phyloP scores from a whole-genome alignment of 163 green algal genomes.

The Prototheca stagnorum region DNA sequence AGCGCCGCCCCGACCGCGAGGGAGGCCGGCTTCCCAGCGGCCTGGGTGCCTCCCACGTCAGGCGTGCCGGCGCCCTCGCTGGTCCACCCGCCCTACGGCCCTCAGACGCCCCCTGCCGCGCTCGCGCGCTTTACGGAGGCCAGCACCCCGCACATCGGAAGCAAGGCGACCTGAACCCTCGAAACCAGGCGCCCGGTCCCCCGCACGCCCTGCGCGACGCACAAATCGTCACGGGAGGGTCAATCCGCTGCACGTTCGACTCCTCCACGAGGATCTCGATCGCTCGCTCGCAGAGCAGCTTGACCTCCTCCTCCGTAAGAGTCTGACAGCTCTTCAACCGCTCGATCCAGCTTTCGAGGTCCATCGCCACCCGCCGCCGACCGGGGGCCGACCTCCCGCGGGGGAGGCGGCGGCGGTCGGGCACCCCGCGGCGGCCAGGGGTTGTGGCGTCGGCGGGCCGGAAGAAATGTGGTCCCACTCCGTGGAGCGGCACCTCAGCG shows the following conservation, averaged over 20 bases:
- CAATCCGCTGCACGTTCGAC: constrained; percentile 91
- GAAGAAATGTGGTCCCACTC: too few species aligned
- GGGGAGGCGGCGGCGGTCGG: background rate
- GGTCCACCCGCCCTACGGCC: too few species aligned
- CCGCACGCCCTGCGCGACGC: too few species aligned
- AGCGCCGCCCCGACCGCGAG: background rate
- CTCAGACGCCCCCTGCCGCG: too few species aligned
- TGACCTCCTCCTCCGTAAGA: constrained; percentile 69
- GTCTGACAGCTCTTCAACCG: constrained; percentile 81
- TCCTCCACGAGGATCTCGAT: constrained; percentile 97
- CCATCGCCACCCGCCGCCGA: constrained; percentile 4
- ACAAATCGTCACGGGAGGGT: constrained; percentile 92
- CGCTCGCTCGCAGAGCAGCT: constrained; percentile 80
- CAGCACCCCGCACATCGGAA: too few species aligned
- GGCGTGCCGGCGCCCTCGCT: too few species aligned
- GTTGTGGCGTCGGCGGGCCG: too few species aligned
- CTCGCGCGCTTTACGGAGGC: too few species aligned
- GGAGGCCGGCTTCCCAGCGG: background rate
- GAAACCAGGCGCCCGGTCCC: too few species aligned
- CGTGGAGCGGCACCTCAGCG: too few species aligned
- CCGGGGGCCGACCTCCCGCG: background rate
- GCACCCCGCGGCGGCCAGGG: background rate
- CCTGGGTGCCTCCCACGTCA: too few species aligned
- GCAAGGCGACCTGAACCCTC: too few species aligned
- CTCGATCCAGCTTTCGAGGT: constrained; percentile 84